A percentile compares a stretch with the other conserved stretches of the same genome.
These are phyloP conservation scores for Dryas drummondii DNA, from an alignment of 306 rosid species.

Conservation along the genomic window DNA sequence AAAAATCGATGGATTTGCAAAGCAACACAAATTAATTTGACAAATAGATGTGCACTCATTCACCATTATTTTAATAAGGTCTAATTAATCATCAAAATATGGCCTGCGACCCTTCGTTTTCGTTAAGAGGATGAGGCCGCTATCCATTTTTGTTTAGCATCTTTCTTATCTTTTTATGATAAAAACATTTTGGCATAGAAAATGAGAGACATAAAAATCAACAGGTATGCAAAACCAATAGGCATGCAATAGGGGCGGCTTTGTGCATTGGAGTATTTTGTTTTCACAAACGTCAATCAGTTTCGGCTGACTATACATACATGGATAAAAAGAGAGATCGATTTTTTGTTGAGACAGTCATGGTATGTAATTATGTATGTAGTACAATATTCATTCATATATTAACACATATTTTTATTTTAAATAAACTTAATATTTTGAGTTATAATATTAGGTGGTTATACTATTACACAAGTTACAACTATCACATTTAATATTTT, in stretches of 20 bases:
- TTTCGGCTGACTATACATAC: not conserved
- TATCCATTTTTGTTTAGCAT: not conserved
- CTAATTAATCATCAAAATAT: not conserved
- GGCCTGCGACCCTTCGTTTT: constrained; percentile 8
- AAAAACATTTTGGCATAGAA: not conserved
- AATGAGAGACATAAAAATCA: not conserved
- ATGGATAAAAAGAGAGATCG: too few relatives aligned
- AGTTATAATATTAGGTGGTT: too few relatives aligned
- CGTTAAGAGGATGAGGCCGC: constrained; percentile 1
- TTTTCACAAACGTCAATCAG: not conserved
- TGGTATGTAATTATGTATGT: too few relatives aligned
- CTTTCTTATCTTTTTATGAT: not conserved
- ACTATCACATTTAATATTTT: too few relatives aligned
- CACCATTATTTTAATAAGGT: not conserved
- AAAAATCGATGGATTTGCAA: not conserved
- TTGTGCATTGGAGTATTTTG: not conserved
- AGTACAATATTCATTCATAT: too few relatives aligned
- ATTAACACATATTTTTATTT: too few relatives aligned
- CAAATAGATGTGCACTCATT: not conserved
- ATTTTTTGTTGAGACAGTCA: too few relatives aligned
- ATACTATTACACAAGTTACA: too few relatives aligned
- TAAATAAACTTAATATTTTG: too few relatives aligned
- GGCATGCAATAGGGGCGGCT: too few relatives aligned
- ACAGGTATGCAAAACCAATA: too few relatives aligned
- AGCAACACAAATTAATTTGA: not conserved